Base-by-base conservation (phyloP, 1,139 yeast genomes). In the Kodamaea sp. region DNA sequence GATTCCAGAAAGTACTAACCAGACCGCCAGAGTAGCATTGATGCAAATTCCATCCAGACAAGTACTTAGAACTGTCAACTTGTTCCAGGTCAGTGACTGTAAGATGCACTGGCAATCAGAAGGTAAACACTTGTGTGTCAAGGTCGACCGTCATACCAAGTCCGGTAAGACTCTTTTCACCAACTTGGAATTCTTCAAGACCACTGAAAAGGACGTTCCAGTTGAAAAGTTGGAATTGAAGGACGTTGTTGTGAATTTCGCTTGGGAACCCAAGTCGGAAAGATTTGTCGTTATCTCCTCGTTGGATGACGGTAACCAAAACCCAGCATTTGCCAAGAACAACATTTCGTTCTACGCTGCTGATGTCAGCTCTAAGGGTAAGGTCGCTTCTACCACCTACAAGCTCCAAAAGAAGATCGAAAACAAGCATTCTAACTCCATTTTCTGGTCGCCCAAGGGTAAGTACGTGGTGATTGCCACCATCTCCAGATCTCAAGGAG, bases 111-210 rank as follows among this genome's bases (percentile, higher is more conserved):
- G 99, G 99, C 97, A 92, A 65, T 83, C 80, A 47, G 82, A 85
- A 51, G 90, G 89, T 44, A 82, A 81, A 53, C 83, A 71, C 63
- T 70, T 94, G 59, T 87, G 96, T 70, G 95, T 90, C 57, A 89
- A 87, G 70, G 97, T 94, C 48, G 97, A 90, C 61, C 88, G 97
- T 68, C 96, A 89, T 65, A 88, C 97, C 38, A 92, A 92, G 66
- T 84, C 96, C 33, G 88, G 86, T 63, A 94, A 94, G 75, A 86
- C 96, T 15, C 66, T 84, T 37, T 90, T 87, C 74, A 83, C 97
- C 43, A 89, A 89, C 59, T 76, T 94, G 63, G 98, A 94, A 66
- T 85, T 94, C 56, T 89, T 92, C 77, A 84, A 87, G 57, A 66
- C 88, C 41, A 73, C 75, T 41, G 98, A 90, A 64, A 87, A 81